phyloP scores from a whole-genome alignment of 1,284 basidiomycete genomes.

The Irpex sp. region DNA sequence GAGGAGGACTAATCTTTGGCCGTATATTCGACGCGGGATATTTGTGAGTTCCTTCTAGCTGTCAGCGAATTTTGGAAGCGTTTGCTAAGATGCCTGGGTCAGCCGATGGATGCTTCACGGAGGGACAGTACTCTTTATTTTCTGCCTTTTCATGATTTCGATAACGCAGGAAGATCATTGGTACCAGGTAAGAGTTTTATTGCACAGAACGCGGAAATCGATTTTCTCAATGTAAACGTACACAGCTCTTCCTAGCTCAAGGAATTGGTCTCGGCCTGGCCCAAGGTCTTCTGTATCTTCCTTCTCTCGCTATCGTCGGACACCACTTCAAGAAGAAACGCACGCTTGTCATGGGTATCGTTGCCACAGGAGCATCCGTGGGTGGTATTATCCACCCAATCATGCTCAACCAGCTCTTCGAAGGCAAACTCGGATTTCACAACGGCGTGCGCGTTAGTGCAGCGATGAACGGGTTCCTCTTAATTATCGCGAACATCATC shows the following conservation, averaged over 20 bases:
- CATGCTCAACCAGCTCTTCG: conserved; percentile 36
- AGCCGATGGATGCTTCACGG: conserved; percentile 16
- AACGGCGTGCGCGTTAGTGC: conserved; percentile 40
- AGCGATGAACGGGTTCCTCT: conserved; percentile 31
- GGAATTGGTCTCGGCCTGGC: conserved; percentile 50
- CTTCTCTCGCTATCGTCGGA: conserved; percentile 44
- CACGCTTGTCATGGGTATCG: conserved; percentile 48
- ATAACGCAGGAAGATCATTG: conserved; percentile 26
- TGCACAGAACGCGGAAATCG: background rate
- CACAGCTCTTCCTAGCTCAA: conserved; percentile 47
- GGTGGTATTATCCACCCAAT: conserved; percentile 52
- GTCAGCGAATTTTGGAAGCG: background rate
- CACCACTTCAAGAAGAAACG: conserved; percentile 45
- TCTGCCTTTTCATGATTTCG: conserved; percentile 34
- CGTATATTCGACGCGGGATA: conserved; percentile 32
- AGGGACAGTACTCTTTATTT: conserved; percentile 28
- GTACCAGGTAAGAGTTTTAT: conserved; percentile 25
- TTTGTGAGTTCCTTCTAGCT: conserved; percentile 26
- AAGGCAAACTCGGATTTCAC: conserved; percentile 32
- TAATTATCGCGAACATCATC: conserved; percentile 38
- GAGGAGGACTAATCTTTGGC: conserved; percentile 28
- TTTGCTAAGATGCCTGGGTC: conserved; percentile 13
- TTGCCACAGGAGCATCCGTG: conserved; percentile 44
- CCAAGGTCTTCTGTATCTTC: conserved; percentile 47
- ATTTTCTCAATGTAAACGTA: background rate